Evolutionary conservation across 225 moss, liverwort and hornwort genomes (phyloP).

Genomic region (Thuidium tamariscinum): DNA sequence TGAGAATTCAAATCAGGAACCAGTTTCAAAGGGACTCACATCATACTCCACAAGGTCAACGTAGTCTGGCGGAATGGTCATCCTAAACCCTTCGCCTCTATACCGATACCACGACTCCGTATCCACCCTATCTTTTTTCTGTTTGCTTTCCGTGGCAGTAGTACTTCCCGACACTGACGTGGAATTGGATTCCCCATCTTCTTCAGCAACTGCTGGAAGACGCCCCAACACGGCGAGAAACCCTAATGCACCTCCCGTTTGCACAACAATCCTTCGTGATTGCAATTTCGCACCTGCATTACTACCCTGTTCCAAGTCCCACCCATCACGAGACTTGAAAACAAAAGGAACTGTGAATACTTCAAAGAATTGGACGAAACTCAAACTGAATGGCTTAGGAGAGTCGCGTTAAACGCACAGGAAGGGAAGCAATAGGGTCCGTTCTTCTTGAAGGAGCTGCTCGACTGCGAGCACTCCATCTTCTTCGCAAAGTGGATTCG

Average conservation of each 20-base stretch:
- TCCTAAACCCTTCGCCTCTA: constrained; percentile 71
- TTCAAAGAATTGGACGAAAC: neutral
- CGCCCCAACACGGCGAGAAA: constrained; percentile 5
- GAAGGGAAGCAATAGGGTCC: neutral
- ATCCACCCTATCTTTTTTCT: neutral
- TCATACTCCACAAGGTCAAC: constrained; percentile 70
- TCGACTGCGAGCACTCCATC: neutral
- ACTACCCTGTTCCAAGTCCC: neutral
- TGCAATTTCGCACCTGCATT: neutral
- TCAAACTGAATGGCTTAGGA: neutral
- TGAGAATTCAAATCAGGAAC: neutral
- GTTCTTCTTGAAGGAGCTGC: neutral
- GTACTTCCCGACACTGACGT: neutral
- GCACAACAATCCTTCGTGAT: constrained; percentile 19
- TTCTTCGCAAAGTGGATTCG: neutral
- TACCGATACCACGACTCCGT: constrained; percentile 72
- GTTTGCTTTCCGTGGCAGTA: neutral
- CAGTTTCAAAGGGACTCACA: constrained; percentile 18
- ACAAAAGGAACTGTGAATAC: neutral
- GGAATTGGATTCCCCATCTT: neutral
- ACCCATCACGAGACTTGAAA: neutral
- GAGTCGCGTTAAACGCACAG: neutral
- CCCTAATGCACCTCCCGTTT: constrained; percentile 17
- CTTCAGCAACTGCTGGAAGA: constrained; percentile 6
- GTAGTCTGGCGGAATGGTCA: constrained; percentile 83